A percentile compares a stretch with the other conserved stretches of the same genome.
These are phyloP conservation scores for Cryphonectria nitschkei DNA, from an alignment of 2,329 filamentous ascomycete species.

Conservation along the genomic window DNA sequence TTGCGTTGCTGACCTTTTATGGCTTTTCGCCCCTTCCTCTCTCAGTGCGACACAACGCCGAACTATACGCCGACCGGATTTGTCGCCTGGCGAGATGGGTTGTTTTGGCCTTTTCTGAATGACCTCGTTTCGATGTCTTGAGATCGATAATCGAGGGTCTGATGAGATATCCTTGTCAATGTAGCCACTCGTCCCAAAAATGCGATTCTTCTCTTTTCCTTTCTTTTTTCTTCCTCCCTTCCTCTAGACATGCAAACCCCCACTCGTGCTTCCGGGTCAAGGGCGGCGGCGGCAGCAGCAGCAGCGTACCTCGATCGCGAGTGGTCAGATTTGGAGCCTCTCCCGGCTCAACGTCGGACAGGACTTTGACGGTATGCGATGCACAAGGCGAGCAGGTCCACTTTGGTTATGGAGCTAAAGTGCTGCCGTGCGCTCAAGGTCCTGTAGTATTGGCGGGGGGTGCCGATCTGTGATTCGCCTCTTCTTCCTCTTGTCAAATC, in stretches of 20 bases:
- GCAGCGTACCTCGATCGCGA: constrained; percentile 11
- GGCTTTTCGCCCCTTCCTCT: not conserved
- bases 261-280: not conserved
- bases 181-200: not conserved
- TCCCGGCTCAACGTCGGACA: constrained; percentile 22
- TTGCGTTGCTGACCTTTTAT: not conserved
- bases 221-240: not conserved
- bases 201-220: not conserved
- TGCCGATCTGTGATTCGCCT: constrained; percentile 20
- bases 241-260: not conserved
- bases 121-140: not conserved
- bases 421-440: not conserved
- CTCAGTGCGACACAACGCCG: constrained; percentile 3
- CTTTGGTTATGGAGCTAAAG: constrained; percentile 5
- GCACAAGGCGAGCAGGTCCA: constrained; percentile 9
- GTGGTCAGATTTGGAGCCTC: constrained; percentile 2
- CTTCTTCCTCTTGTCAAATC: constrained; percentile 19
- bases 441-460: constrained; percentile 3
- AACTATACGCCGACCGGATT: constrained; percentile 2
- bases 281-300: constrained; percentile 4
- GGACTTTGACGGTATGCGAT: constrained; percentile 12
- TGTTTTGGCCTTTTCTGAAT: not conserved
- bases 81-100: not conserved
- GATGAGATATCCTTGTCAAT: not conserved
- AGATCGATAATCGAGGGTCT: not conserved